Evolutionary conservation across 106 monocot genomes (phyloP), one percentile per base, ranked within the genome.

Genomic region (Dendrobium catenatum): DNA sequence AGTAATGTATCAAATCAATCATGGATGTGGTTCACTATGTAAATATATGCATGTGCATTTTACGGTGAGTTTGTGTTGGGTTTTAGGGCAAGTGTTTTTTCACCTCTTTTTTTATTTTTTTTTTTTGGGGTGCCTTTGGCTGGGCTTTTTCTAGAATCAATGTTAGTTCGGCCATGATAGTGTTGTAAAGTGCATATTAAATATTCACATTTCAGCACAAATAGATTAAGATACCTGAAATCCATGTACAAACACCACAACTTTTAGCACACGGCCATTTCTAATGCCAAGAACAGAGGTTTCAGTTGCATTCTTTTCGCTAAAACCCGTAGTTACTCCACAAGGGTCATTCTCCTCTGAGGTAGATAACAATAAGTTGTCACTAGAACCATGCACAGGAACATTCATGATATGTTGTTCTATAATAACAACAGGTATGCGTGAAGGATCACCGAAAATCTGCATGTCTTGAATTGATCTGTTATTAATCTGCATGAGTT

Each of bases 161-260:
- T 54, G 54, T 16, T 54, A 54, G 9, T 54, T 54, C 13, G 64
- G 26, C 2, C 70, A 70, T 10, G 3, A 70, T 15, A 4, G 70
- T 68, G 15, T 3, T 61, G 15, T 37, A 70, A 2, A 70, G 37
- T n/a, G 13, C 37, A 70, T 70, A 37, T 5, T 22, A 61, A n/a
- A n/a, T 24, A 61, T 29, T 70, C 29, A 49, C 27, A 29, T 31
- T 11, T 55, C 5, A 72, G 40, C 20, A 27, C 0, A 68, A 43
- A 37, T 51, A 59, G 46, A 51, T 2, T 51, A 15, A 75, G 58
- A 58, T 88, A 81, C 98, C 98, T 99, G 98, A 93, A 99, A 99
- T 79, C 98, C 98, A 90, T 95, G 98, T 67, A 99, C 98, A 87
- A 99, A 99, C 73, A 99, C 78, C n/a, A 91, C 95, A 47, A 87